Conservation (phyloP, 768 basidiomycete genomes). For the Lactarius trivialis region DNA sequence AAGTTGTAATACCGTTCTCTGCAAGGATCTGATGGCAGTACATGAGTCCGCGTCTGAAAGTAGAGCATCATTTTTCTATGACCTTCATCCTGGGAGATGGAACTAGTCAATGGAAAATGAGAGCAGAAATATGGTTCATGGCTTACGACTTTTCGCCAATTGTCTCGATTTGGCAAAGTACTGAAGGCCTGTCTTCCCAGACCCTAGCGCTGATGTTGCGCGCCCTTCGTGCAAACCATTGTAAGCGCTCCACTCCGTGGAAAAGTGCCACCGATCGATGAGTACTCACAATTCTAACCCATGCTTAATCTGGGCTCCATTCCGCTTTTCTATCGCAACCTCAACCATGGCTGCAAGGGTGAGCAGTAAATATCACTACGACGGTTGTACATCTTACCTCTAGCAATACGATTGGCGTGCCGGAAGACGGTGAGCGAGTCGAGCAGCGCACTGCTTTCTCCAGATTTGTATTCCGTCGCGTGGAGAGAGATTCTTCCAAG, state of each 20-base stretch:
- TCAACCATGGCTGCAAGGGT: conserved; percentile 60
- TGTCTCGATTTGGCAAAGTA: conserved; percentile 82
- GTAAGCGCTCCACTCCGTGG: not conserved
- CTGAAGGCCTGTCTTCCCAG: conserved; percentile 85
- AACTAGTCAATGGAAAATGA: not conserved
- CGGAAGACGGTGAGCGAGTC: conserved; percentile 68
- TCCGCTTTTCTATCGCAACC: conserved; percentile 57
- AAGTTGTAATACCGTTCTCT: conserved; percentile 60
- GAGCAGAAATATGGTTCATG: not conserved
- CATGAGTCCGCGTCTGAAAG: not conserved
- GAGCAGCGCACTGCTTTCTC: conserved; percentile 64
- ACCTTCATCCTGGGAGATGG: conserved; percentile 23
- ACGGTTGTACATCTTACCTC: conserved; percentile 41
- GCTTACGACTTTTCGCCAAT: conserved; percentile 89
- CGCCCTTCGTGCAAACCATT: conserved; percentile 37
- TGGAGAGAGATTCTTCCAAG: conserved; percentile 66
- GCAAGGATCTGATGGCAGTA: conserved; percentile 53
- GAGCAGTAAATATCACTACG: not conserved
- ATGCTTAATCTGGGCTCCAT: conserved; percentile 62
- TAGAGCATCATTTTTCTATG: conserved; percentile 24
- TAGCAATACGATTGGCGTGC: conserved; percentile 68
- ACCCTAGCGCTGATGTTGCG: conserved; percentile 77
- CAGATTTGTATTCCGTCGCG: conserved; percentile 57
- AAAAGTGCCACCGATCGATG: not conserved
- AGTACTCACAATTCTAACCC: conserved; percentile 65